Evolutionary conservation across 331 rosid genomes (phyloP), one percentile per base, ranked within the genome.

Genomic region (Acacia concinna): DNA sequence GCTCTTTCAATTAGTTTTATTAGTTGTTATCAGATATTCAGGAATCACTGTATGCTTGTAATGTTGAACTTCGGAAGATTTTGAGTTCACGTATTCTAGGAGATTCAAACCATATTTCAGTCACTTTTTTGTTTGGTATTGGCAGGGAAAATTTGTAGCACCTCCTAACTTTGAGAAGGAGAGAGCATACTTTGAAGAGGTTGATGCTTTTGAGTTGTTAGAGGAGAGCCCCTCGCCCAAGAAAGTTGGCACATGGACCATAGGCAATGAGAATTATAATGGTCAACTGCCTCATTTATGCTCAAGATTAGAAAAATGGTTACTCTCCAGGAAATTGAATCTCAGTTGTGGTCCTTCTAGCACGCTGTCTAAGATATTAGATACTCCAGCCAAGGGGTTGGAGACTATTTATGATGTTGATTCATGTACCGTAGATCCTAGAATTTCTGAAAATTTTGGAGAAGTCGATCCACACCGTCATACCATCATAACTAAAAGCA

Each of bases 201-300:
- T 95, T 81, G 99, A 95, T 86, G 97, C 92, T 81, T 91, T 88
- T 73, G 96, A 95, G 85, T 82, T 95, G 87, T 46, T 90, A 85
- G 98, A 91, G 86, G 99, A 93, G 87, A 93, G 98, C 66, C 99
- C 99, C 81, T 95, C 99, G 10, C 98, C 99, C 35, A 93, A 90
- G 88, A 89, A 87, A 76, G 80, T 68, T 73, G 84, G 86, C 51
- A 86, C 97, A 76, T 95, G 98, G 98, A 82, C 64, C 25, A 37
- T 37, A 28, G 89, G 83, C 67, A 78, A 81, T 62, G 74, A 37
- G 41, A 59, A 20, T 21, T 89, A 86, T 66, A 85, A 31, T 72
- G 87, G 71, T 51, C 86, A 77, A 68, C 7, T 91, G 62, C 96
- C 99, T 18, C 71, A 81, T 80, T 21, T 91, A 73, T 81, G 91